Base-by-base conservation (phyloP, 2,329 filamentous ascomycete genomes). In the Pseudocercospora musae region DNA sequence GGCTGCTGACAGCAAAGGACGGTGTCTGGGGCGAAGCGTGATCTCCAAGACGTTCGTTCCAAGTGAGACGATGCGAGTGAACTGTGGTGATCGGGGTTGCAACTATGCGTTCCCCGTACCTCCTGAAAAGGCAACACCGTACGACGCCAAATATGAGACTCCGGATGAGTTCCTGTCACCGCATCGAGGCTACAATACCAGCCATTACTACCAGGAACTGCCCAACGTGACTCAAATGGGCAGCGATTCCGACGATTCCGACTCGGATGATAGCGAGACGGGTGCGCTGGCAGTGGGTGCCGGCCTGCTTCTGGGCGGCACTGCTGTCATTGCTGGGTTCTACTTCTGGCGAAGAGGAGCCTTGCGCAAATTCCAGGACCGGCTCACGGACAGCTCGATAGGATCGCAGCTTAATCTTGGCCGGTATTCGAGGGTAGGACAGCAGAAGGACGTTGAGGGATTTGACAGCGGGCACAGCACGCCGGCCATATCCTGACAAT, bases 1-100 rank as follows among this genome's bases (percentile, higher is more conserved):
- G 60, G 75, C 74, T 15, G 25, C 76, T 8, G 72, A 76, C 61
- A 64, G 23, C 6, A 58, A 69, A 18, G 75, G 74, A 3, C 59
- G 62, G n/a, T 58, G 66, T 4, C 64, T 78, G 54, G 71, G 72
- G 53, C 64, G 70, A 18, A 76, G 73, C 56, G 68, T 70, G 7
- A 70, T 76, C 20, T 63, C 69, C 29, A 73, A 71, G 60, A 78
- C 76, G 4, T 78, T 77, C 59, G 69, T 76, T 11, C 76, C 76
- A 6, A 75, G 73, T 23, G 64, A 67, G 2, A 62, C 40, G 7
- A 66, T 77, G 40, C 62, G 69, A 48, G 53, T 68, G 9, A 68
- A 60, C 46, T 78, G 76, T 64, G 66, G 73, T 60, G 73, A 75
- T 21, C 67, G 69, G 23, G 72, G 70, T 8, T 78, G 76, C 66